Evolutionary conservation across 1,139 yeast species (phyloP), one percentile per base, ranked within the genome.

Genomic region (Pichia sp.): DNA sequence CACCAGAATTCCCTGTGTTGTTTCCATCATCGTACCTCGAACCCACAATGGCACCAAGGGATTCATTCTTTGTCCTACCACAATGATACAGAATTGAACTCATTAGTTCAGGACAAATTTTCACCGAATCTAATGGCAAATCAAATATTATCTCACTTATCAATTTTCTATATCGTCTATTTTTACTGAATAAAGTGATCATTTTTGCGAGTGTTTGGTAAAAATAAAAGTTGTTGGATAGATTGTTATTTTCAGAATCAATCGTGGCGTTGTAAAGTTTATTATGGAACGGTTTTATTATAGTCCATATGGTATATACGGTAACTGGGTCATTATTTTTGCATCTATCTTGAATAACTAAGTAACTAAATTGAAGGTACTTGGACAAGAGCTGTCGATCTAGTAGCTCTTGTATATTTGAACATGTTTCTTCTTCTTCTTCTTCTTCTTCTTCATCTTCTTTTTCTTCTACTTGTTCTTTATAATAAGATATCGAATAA

Each of bases 81-180:
- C 72, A 64, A 59, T 71, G 74, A 40, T 66, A 62, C 13, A 75
- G 59, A 5, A 76, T 56, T 0, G 72, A 61, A 1, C 71, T 67
- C 63, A 74, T 64, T 30, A 76, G 58, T 19, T 68, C 63, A 0
- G 78, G 63, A 52, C 73, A 69, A 4, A 71, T 67, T 49, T 69
- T 67, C 47, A 73, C 72, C 1, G 69, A 63, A n/a, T 63, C 62
- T 8, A 73, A 65, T 0, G 76, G 71, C 23, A 75, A 54, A 41
- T 67, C 61, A 15, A 58, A 51, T 3, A 75, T 59, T 4, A 75
- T 53, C 13, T 71, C 70, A 8, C 55, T 56, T 8, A 72, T 70
- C 4, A 71, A 30, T 1, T 42, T 19, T 16, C 68, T 61, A 53
- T 72, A 75, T 46, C 72, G 61, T 45, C 60, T 65, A 47, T 69